Percentiles rank a stretch among this genome's conserved stretches.
These are phyloP conservation scores for Mortierella sp. DNA, from an alignment of 371 early-diverging fungal genomes.

Conservation along the genomic window DNA sequence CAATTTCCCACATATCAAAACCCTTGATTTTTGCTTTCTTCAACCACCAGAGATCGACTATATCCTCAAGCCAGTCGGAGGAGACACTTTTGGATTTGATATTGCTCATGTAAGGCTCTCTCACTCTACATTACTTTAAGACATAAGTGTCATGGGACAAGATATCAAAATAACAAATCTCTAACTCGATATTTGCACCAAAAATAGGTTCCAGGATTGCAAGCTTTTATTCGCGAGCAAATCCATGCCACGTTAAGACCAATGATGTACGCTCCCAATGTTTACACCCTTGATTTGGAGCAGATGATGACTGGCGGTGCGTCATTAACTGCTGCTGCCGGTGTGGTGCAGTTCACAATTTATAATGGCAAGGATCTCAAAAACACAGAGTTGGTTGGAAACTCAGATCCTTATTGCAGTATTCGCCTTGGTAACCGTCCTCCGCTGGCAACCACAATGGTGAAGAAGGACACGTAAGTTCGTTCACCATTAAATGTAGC, in stretches of 20 bases:
- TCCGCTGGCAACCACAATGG: conserved; percentile 74
- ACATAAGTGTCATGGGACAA: too few species aligned
- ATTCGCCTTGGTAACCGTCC: conserved; percentile 80
- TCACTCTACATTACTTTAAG: too few species aligned
- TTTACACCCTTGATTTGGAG: conserved; percentile 86
- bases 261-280: conserved; percentile 90
- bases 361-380: conserved; percentile 81
- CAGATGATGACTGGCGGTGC: conserved; percentile 82
- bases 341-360: conserved; percentile 87
- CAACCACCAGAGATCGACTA: conserved; percentile 94
- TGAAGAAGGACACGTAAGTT: conserved; percentile 63
- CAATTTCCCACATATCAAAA: conserved; percentile 90
- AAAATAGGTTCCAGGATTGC: conserved; percentile 82
- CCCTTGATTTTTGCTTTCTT: conserved; percentile 88
- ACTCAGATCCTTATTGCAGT: conserved; percentile 85
- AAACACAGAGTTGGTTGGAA: conserved; percentile 83
- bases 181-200: background rate
- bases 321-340: conserved; percentile 71
- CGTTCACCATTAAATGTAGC: too few species aligned
- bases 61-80: conserved; percentile 92
- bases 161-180: background rate
- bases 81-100: conserved; percentile 88
- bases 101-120: conserved; percentile 73
- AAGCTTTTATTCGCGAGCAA: conserved; percentile 84
- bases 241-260: conserved; percentile 79